Evolutionary conservation across 2,329 filamentous ascomycete species (phyloP), one percentile per base, ranked within the genome.

Genomic region (Cordyceps militaris): DNA sequence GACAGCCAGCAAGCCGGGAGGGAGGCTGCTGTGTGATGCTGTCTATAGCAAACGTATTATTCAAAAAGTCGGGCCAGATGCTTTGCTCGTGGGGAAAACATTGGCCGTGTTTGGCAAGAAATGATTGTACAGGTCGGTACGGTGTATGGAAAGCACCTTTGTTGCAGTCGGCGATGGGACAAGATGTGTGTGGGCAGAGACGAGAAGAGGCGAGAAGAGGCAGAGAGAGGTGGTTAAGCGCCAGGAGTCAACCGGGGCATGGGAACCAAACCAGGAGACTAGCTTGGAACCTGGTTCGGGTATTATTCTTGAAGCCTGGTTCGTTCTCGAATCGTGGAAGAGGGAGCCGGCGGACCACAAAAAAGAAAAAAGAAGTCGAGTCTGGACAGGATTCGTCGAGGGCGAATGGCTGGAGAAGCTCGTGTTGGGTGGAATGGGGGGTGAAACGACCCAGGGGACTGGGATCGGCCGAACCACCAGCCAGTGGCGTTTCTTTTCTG

Each of bases 131-230:
- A 42, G 52, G 57, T 40, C 56, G 56, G 50, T 51, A 36, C 4
- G 28, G 28, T 32, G n/a, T 28, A 26, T 44, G 10, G 21, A 9
- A 32, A 23, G 28, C 46, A 26, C n/a, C 46, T 24, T 38, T 36
- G 36, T 42, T 57, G 38, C 60, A 57, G 48, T 50, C 46, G 60
- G 47, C 32, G 58, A 58, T 50, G 61, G 61, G 59, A 59, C 57
- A 34, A 44, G 47, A 30, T 43, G 32, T 14, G 19, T 63, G 28
- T 48, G 46, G 63, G 60, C 55, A 65, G 66, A 66, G 38, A 49
- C 24, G 34, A 40, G 57, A 32, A 50, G 36, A 47, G 23, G 42
- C 26, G 13, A 44, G 46, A 43, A 43, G 8, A 24, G 7, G 24
- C 2, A 19, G 16, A 28, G 44, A 19, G 51, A 10, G 42, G 36